phyloP scores from a whole-genome alignment of 345 rosid species.

The Lumnitzera racemosa region DNA sequence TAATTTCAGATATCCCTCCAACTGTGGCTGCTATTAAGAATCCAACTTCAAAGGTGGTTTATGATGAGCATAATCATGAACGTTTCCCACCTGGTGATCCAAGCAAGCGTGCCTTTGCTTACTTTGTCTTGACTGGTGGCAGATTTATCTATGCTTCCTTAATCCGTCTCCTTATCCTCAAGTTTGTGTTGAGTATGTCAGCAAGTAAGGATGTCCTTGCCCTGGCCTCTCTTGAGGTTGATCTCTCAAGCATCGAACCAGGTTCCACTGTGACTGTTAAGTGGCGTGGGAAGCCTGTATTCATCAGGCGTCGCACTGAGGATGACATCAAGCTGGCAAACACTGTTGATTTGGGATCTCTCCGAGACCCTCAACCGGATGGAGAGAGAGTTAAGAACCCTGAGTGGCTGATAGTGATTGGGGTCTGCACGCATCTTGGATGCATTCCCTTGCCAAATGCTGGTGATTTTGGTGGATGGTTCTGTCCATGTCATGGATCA shows the following conservation, averaged over 20 bases:
- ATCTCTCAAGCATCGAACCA: conserved; percentile 78
- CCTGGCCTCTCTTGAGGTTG: conserved; percentile 88
- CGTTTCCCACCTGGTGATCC: conserved; percentile 93
- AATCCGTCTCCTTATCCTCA: conserved; percentile 72
- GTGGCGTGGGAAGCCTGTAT: conserved; percentile 99
- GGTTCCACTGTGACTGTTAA: conserved; percentile 86
- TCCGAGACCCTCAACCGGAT: conserved; percentile 85
- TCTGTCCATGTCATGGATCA: conserved; percentile 95
- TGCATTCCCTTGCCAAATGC: conserved; percentile 98
- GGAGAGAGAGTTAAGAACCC: conserved; percentile 74
- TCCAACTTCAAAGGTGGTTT: conserved; percentile 73
- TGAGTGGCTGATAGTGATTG: conserved; percentile 82
- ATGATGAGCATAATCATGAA: conserved; percentile 77
- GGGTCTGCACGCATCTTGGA: conserved; percentile 96
- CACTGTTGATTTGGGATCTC: conserved; percentile 68
- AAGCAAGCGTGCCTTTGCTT: conserved; percentile 95
- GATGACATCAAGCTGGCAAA: conserved; percentile 85
- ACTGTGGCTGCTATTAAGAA: conserved; percentile 73
- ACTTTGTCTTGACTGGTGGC: conserved; percentile 83
- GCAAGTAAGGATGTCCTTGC: conserved; percentile 98
- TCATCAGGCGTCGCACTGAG: conserved; percentile 85
- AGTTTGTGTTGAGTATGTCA: conserved; percentile 86
- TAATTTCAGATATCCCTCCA: conserved; percentile 34
- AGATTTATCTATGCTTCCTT: conserved; percentile 84
- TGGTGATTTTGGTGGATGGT: conserved; percentile 97